phyloP scores from a whole-genome alignment of 805 yeast species.

The Peterozyma xylosa region DNA sequence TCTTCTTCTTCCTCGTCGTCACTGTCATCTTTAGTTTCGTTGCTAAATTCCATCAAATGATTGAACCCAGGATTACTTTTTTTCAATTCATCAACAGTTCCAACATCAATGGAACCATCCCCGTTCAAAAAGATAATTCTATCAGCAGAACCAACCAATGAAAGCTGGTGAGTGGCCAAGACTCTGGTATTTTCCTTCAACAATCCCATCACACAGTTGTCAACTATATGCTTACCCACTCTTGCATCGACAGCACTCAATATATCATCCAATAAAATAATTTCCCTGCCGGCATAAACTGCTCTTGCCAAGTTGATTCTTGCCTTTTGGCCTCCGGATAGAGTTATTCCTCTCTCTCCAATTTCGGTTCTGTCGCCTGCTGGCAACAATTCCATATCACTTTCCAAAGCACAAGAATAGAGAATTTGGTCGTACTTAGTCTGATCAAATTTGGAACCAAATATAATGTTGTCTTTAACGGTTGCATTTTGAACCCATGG shows the following conservation, averaged over 20 bases:
- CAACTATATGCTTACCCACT: slow-evolving; percentile 63
- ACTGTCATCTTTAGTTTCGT: slow-evolving; percentile 19
- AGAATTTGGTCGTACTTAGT: slow-evolving; percentile 41
- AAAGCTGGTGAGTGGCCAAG: slow-evolving; percentile 33
- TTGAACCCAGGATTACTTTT: slow-evolving; percentile 32
- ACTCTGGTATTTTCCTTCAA: slow-evolving; percentile 27
- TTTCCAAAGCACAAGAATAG: slow-evolving; percentile 50
- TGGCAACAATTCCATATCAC: slow-evolving; percentile 51
- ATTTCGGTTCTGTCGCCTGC: slow-evolving; percentile 64
- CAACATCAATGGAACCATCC: slow-evolving; percentile 9
- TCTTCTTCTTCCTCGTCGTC: slow-evolving; percentile 14
- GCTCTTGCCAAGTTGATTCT: slow-evolving; percentile 66
- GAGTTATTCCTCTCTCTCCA: slow-evolving; percentile 69
- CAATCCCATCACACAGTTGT: slow-evolving; percentile 24
- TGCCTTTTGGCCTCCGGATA: slow-evolving; percentile 77
- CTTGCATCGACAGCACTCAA: slow-evolving; percentile 72
- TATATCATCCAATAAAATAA: slow-evolving; percentile 60
- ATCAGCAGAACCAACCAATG: slow-evolving; percentile 30
- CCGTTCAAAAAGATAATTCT: slow-evolving; percentile 16
- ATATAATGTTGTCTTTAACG: slow-evolving; percentile 57
- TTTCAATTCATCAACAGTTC: slow-evolving; percentile 3
- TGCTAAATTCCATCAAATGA: slow-evolving; percentile 36
- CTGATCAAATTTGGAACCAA: slow-evolving; percentile 46
- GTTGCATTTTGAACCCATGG: slow-evolving; percentile 79
- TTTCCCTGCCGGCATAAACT: slow-evolving; percentile 56